Percentiles rank a stretch among this genome's conserved stretches.
These are phyloP conservation scores for Cutaneotrichosporon sp. DNA, from an alignment of 1,284 basidiomycete species.

Conservation along the genomic window DNA sequence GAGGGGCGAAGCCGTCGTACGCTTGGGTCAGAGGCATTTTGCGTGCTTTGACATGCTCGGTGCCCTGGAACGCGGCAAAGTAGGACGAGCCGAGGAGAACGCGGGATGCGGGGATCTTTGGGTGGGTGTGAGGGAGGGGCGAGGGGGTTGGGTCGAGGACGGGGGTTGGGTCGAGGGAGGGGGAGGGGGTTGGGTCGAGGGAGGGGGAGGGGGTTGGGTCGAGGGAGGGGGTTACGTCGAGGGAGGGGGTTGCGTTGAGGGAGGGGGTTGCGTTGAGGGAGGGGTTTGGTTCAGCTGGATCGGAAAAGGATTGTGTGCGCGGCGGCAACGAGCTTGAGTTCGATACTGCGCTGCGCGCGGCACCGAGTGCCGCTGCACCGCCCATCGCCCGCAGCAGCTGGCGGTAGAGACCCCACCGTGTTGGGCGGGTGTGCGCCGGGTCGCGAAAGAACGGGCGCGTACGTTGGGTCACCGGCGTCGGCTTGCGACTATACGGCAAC, in stretches of 20 bases:
- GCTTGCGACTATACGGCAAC: background rate
- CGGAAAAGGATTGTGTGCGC: background rate
- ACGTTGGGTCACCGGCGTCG: background rate
- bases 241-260: too few species aligned
- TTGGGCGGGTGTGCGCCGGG: slow-evolving; percentile 70
- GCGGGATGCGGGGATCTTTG: background rate
- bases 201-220: background rate
- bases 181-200: background rate
- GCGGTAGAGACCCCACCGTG: slow-evolving; percentile 70
- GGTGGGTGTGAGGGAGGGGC: background rate
- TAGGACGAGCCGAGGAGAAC: slow-evolving; percentile 4
- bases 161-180: background rate
- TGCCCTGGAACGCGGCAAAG: slow-evolving; percentile 10
- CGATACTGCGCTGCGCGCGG: background rate
- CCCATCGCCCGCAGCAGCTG: slow-evolving; percentile 59
- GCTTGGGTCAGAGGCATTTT: background rate
- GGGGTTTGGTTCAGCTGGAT: too few species aligned
- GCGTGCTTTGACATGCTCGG: background rate
- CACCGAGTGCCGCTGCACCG: background rate
- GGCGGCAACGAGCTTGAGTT: background rate
- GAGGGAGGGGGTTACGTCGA: background rate
- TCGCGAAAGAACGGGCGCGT: slow-evolving; percentile 65
- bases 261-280: background rate
- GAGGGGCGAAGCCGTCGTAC: background rate
- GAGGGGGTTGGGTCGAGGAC: background rate